Percentiles rank a stretch among this genome's conserved stretches.
These are phyloP conservation scores for Ustilago bromivora DNA, from an alignment of 1,284 basidiomycete species.

Conservation along the genomic window DNA sequence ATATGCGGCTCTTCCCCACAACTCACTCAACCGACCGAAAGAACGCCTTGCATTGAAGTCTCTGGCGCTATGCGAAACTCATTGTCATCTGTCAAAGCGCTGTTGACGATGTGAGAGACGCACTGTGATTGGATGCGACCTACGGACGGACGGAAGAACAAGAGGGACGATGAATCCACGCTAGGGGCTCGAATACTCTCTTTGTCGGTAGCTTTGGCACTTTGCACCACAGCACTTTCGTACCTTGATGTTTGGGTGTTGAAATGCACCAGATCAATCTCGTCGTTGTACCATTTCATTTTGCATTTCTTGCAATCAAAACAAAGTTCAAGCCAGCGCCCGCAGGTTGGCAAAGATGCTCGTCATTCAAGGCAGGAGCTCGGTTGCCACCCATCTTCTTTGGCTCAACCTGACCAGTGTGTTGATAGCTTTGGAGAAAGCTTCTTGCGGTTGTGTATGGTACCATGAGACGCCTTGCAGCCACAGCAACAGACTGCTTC, in stretches of 20 bases:
- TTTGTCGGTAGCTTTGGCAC: too few relatives aligned
- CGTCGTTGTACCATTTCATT: too few relatives aligned
- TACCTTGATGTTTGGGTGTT: too few relatives aligned
- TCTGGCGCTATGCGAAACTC: neutral
- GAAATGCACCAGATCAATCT: too few relatives aligned
- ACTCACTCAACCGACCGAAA: constrained; percentile 6
- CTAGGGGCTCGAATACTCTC: neutral
- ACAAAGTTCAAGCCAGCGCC: too few relatives aligned
- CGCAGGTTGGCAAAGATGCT: neutral
- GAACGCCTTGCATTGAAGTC: neutral
- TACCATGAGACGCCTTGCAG: neutral
- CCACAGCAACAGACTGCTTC: neutral
- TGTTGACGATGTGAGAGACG: neutral
- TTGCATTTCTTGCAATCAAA: too few relatives aligned
- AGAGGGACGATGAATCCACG: neutral
- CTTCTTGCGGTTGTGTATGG: neutral
- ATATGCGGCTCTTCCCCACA: constrained; percentile 25
- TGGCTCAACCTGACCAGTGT: neutral
- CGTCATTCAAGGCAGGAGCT: neutral
- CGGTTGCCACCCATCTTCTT: neutral
- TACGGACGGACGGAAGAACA: neutral
- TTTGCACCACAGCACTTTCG: too few relatives aligned
- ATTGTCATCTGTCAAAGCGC: neutral
- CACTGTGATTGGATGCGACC: neutral
- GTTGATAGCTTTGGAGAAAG: neutral